Evolutionary conservation across 2,329 filamentous ascomycete species (phyloP), one percentile per base, ranked within the genome.

Genomic region (Cytospora chrysosperma): DNA sequence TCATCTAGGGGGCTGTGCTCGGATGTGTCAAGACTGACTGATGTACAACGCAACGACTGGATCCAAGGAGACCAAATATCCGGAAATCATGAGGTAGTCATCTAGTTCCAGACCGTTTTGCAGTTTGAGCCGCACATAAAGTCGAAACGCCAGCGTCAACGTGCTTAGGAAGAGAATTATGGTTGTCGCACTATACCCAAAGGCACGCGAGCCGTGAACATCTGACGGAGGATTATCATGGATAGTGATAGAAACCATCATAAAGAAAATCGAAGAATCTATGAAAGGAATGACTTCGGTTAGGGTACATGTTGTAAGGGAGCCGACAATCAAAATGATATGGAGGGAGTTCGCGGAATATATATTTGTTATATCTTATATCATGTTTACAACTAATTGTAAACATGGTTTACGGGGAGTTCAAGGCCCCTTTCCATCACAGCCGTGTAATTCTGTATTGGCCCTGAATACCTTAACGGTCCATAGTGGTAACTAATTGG

Each of bases 1-100:
- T 1, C 6, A 9, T 4, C 3, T 8, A 5, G 8, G n/a, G 3
- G 8, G 24, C 0, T 7, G 2, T 9, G 26, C 21, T 4, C 3
- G 32, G 43, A 6, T 2, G 24, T 9, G 4, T 21, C 12, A 50
- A 32, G 6, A 56, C 64, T 64, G 30, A 66, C 64, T 43, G 26
- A 66, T 54, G 26, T 64, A 58, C 43, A 64, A 56, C 57, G 61
- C 63, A 21, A 66, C 64, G n/a, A 37, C 28, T 21, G 64, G 64
- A 32, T 66, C 61, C 4, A 66, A 54, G 24, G 57, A 64, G 0
- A 66, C 30, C 3, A 66, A 26, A 8, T 61, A 47, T 6, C 64
- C 64, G 26, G 53, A 10, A 10, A 61, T 58, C 61, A 66, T 66
- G 10, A 64, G 32, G 13, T 66, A 64, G 49, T 66, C 64, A 26